phyloP scores from a whole-genome alignment of 441 rosid species.

The Adansonia gregorii region DNA sequence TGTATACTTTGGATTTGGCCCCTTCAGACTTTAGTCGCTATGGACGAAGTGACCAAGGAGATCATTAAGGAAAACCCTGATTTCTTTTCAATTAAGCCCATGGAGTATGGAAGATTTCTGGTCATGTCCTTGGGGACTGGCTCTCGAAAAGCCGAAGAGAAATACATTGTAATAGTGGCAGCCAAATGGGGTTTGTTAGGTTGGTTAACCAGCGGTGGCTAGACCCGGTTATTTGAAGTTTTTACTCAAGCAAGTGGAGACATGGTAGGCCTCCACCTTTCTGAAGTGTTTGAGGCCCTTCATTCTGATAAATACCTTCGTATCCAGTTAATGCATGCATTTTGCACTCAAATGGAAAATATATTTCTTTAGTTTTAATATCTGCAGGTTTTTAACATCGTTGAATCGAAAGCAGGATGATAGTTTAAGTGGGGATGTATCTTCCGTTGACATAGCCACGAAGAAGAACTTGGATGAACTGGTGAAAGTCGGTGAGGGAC shows the following conservation, averaged over 20 bases:
- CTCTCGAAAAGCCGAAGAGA: constrained; percentile 40
- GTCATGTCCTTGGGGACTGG: constrained; percentile 71
- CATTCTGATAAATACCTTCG: constrained; percentile 58
- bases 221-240: constrained; percentile 56
- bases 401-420: constrained; percentile 29
- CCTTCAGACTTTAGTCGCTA: constrained; percentile 60
- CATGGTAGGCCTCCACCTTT: constrained; percentile 68
- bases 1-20: background rate
- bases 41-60: constrained; percentile 58
- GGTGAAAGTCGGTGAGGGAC: constrained; percentile 48
- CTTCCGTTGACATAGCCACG: constrained; percentile 62
- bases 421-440: constrained; percentile 40
- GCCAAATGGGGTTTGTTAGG: constrained; percentile 64
- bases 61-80: constrained; percentile 45
- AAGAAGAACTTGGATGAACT: constrained; percentile 49
- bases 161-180: constrained; percentile 41
- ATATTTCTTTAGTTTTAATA: too few species aligned
- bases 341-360: background rate
- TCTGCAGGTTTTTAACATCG: background rate
- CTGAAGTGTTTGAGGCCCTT: constrained; percentile 58
- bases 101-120: constrained; percentile 58
- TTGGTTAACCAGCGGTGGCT: constrained; percentile 53
- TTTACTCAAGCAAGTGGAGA: constrained; percentile 62
- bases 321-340: constrained; percentile 45
- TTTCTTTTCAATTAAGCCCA: constrained; percentile 51